Base-by-base conservation (phyloP, 2,329 filamentous ascomycete genomes). In the Lasiodiplodia gonubiensis region DNA sequence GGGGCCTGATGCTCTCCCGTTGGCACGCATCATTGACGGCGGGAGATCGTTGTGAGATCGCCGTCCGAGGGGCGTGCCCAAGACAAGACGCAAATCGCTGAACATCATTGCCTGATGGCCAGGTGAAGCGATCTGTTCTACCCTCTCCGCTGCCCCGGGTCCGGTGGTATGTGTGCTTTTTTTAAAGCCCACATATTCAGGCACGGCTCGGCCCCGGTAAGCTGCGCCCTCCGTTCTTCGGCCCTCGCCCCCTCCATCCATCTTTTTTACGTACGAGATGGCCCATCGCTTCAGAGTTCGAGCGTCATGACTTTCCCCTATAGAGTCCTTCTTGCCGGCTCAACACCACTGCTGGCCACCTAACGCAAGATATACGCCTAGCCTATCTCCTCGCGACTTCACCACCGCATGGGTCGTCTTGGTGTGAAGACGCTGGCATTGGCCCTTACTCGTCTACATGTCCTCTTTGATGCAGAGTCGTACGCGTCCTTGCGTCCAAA, bases 21-120 rank as follows among this genome's bases (percentile, higher is more conserved):
- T 16, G 27, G 23, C 52, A 30, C 35, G 16, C 55, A 30, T 60
- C 55, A 18, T 33, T 21, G 23, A 10, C 21, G 11, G 35, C 57
- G 57, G 57, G 57, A 61, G 57, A 61, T 61, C 57, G 57, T 23
- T 61, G 39, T 27, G 49, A 11, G 57, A 61, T 61, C 57, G 57
- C 30, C 42, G 57, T 37, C n/a, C 6, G 21, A 37, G 35, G 53
- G 8, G 35, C 55, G 37, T 30, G 37, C 37, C 4, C 30, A 21
- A 27, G 35, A 59, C 33, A 27, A 42, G 54, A 59, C 35, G 35
- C 54, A 39, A 39, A 46, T 59, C 54, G 54, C 18, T 49, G 57
- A 30, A 35, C 39, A 49, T 33, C 18, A 46, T 46, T 46, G 39
- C 39, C 39, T 33, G 25, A 25, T 10, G 7, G 23, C 55, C 37